Evolutionary conservation across 2,329 filamentous ascomycete genomes (phyloP).

Genomic region (Cladosporium sp.): DNA sequence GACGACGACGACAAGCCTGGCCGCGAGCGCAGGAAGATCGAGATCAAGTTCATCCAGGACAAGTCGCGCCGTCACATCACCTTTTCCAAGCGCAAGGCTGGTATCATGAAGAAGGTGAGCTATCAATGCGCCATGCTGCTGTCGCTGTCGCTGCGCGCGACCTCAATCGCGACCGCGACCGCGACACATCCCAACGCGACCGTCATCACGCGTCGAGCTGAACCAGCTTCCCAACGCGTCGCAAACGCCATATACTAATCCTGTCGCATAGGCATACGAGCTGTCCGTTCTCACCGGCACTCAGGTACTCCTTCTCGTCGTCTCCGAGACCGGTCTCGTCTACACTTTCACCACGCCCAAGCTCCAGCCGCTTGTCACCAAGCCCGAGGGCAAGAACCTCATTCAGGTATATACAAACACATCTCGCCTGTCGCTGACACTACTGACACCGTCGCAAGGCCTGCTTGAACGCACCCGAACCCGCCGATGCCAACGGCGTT

Average conservation of each 20-base stretch:
- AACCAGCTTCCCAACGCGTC: slow-evolving; percentile 1
- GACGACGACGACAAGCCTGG: slow-evolving; percentile 97
- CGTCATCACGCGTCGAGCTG: neutral
- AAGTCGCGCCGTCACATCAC: slow-evolving; percentile 99
- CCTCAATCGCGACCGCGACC: neutral
- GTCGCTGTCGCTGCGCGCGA: slow-evolving; percentile 11
- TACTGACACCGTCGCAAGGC: slow-evolving; percentile 55
- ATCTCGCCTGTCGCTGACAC: slow-evolving; percentile 1
- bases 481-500: slow-evolving; percentile 63
- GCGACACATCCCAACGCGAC: neutral
- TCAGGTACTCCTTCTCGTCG: slow-evolving; percentile 91
- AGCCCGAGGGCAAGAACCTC: slow-evolving; percentile 97
- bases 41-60: slow-evolving; percentile 99
- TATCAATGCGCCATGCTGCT: neutral
- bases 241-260: slow-evolving; percentile 14
- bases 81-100: slow-evolving; percentile 98
- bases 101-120: slow-evolving; percentile 98
- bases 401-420: slow-evolving; percentile 66
- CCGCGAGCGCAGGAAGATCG: slow-evolving; percentile 97
- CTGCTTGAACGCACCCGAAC: slow-evolving; percentile 93
- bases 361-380: slow-evolving; percentile 94
- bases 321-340: slow-evolving; percentile 93
- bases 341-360: slow-evolving; percentile 99
- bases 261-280: slow-evolving; percentile 73
- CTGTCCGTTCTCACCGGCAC: slow-evolving; percentile 95